Conservation (phyloP, 2,329 filamentous ascomycete genomes). For the Aspergillus neotritici region DNA sequence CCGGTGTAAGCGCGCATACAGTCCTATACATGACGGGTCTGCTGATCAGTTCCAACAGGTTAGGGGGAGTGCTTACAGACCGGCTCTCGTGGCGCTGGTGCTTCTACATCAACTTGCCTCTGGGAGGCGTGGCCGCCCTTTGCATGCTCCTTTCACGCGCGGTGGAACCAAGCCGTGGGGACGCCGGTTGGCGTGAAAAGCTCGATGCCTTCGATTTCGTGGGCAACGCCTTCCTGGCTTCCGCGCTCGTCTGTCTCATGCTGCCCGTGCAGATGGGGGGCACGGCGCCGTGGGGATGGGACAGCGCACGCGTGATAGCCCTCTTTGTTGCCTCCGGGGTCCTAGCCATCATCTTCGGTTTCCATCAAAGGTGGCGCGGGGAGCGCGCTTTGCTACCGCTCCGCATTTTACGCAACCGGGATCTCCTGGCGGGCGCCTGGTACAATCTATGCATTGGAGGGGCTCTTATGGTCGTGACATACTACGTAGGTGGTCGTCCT, state of each 20-base stretch:
- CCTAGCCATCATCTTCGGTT: constrained; percentile 39
- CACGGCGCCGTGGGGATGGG: constrained; percentile 40
- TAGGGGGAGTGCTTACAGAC: constrained; percentile 44
- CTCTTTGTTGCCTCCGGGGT: constrained; percentile 48
- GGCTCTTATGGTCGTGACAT: constrained; percentile 41
- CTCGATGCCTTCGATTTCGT: constrained; percentile 35
- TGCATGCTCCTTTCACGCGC: constrained; percentile 30
- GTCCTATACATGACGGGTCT: too few species aligned
- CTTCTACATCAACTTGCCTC: constrained; percentile 38
- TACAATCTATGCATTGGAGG: constrained; percentile 41
- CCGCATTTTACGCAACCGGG: constrained; percentile 41
- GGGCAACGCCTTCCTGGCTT: constrained; percentile 44
- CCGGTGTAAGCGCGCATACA: constrained; percentile 21
- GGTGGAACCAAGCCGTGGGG: constrained; percentile 22
- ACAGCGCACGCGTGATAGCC: constrained; percentile 41
- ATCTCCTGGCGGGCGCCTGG: constrained; percentile 36
- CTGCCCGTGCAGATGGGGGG: constrained; percentile 48
- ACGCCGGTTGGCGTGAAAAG: constrained; percentile 18
- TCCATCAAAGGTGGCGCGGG: constrained; percentile 32
- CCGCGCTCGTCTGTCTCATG: constrained; percentile 43
- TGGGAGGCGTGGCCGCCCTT: constrained; percentile 30
- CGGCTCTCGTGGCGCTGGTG: constrained; percentile 42
- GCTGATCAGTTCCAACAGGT: background rate
- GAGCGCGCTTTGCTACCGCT: constrained; percentile 44
- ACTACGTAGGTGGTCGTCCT: constrained; percentile 32